Conservation (phyloP, 1,139 yeast genomes). For the Lodderomyces oxycetoniae region DNA sequence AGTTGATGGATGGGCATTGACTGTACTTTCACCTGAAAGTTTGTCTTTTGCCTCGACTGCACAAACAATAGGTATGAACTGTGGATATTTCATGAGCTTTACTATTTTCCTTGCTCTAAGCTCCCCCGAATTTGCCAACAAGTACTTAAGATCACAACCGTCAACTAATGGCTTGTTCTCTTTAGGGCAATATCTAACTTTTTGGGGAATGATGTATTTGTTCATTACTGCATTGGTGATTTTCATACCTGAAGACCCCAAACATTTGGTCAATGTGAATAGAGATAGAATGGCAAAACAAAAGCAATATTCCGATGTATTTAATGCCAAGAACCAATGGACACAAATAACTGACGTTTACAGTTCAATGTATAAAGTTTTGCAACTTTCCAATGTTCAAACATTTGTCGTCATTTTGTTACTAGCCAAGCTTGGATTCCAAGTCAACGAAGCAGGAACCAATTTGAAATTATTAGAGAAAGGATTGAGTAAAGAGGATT, state of each 20-base stretch:
- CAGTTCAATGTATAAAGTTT: constrained; percentile 68
- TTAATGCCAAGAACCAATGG: constrained; percentile 15
- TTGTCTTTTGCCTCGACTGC: constrained; percentile 96
- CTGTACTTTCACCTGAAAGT: constrained; percentile 72
- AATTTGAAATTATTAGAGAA: constrained; percentile 86
- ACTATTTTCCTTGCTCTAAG: constrained; percentile 87
- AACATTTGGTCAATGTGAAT: constrained; percentile 39
- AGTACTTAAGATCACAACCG: constrained; percentile 64
- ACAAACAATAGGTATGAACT: constrained; percentile 89
- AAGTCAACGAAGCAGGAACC: constrained; percentile 94
- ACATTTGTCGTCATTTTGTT: constrained; percentile 70
- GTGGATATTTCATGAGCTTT: constrained; percentile 88
- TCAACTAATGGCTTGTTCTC: constrained; percentile 62
- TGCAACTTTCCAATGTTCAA: constrained; percentile 73
- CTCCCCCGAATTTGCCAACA: constrained; percentile 89
- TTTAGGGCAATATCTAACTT: constrained; percentile 66
- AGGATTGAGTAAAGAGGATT: constrained; percentile 89
- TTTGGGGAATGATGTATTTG: constrained; percentile 75
- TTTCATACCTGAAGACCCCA: constrained; percentile 65
- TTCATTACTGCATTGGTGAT: constrained; percentile 53
- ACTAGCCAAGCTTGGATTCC: constrained; percentile 85
- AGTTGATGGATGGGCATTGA: constrained; percentile 98
- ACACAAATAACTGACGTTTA: constrained; percentile 51
- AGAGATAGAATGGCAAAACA: constrained; percentile 36
- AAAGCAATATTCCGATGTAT: constrained; percentile 26